Evolutionary conservation across 495 filamentous ascomycete genomes (phyloP).

Genomic region (Zalerion maritima): DNA sequence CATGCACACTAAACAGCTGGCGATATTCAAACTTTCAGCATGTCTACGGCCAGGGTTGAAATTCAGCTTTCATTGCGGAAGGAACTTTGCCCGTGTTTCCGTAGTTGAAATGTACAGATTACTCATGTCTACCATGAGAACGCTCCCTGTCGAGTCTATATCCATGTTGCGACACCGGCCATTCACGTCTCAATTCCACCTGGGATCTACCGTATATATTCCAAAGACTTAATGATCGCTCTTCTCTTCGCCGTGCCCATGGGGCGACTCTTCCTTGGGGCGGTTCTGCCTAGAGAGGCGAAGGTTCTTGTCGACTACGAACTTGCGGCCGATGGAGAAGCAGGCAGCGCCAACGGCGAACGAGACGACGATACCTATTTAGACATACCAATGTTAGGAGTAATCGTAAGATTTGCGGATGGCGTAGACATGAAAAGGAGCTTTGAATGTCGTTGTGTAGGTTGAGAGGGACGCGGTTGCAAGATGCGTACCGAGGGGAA

Average conservation of each 20-base stretch:
- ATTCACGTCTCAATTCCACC: too few species aligned
- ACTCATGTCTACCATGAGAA: too few species aligned
- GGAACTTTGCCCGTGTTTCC: too few species aligned
- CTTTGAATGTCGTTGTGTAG: not conserved
- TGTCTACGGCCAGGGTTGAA: too few species aligned
- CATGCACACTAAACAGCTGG: too few species aligned
- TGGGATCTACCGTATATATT: too few species aligned
- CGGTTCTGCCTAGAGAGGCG: conserved; percentile 51
- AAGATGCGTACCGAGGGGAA: conserved; percentile 68
- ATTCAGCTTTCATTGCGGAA: too few species aligned
- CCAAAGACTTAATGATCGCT: conserved; percentile 21
- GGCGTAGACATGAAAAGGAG: conserved; percentile 6
- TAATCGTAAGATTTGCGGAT: conserved; percentile 10
- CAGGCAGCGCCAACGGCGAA: conserved; percentile 48
- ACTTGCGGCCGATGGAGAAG: conserved; percentile 70
- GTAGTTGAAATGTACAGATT: too few species aligned
- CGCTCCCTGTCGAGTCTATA: too few species aligned
- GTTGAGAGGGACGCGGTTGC: not conserved
- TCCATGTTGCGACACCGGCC: too few species aligned
- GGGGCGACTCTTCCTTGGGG: conserved; percentile 18
- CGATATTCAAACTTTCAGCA: too few species aligned
- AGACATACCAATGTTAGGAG: not conserved
- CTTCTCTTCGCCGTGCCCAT: conserved; percentile 9
- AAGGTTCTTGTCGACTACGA: conserved; percentile 80
- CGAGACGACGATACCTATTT: conserved; percentile 67